These are phyloP conservation scores for Serpula lacrymans DNA, from an alignment of 768 basidiomycete genomes.

Conservation along the genomic window DNA sequence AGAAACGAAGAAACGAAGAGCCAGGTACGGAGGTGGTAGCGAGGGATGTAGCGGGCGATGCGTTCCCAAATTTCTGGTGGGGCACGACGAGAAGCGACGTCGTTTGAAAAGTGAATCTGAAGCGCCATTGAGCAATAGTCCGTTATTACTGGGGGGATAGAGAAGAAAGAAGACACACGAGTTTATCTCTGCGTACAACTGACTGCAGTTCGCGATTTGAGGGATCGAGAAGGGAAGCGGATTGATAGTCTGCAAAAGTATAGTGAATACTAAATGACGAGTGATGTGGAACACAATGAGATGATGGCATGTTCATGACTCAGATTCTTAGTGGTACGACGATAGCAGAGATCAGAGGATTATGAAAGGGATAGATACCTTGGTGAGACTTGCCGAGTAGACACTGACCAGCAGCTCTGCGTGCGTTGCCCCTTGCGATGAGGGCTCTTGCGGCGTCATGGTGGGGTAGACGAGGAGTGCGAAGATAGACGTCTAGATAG, in stretches of 20 bases:
- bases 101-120: slow-evolving; percentile 51
- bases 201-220: slow-evolving; percentile 50
- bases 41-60: slow-evolving; percentile 58
- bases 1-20: slow-evolving; percentile 63
- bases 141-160: slow-evolving; percentile 1
- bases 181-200: slow-evolving; percentile 44
- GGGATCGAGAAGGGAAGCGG: slow-evolving; percentile 58
- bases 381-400: slow-evolving; percentile 57
- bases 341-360: too few species aligned
- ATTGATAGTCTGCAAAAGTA: slow-evolving; percentile 50
- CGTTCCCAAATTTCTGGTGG: slow-evolving; percentile 69
- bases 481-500: slow-evolving; percentile 63
- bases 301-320: too few species aligned
- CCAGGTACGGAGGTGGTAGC: slow-evolving; percentile 68
- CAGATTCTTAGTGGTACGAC: too few species aligned
- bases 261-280: background rate
- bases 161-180: slow-evolving; percentile 31
- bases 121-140: slow-evolving; percentile 5
- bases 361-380: too few species aligned
- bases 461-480: slow-evolving; percentile 53
- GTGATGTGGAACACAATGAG: background rate
- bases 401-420: slow-evolving; percentile 51
- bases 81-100: slow-evolving; percentile 58
- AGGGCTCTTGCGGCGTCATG: slow-evolving; percentile 52
- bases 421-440: slow-evolving; percentile 56